Evolutionary conservation across 2,329 filamentous ascomycete species (phyloP).

Genomic region (Tolypocladium sp.): DNA sequence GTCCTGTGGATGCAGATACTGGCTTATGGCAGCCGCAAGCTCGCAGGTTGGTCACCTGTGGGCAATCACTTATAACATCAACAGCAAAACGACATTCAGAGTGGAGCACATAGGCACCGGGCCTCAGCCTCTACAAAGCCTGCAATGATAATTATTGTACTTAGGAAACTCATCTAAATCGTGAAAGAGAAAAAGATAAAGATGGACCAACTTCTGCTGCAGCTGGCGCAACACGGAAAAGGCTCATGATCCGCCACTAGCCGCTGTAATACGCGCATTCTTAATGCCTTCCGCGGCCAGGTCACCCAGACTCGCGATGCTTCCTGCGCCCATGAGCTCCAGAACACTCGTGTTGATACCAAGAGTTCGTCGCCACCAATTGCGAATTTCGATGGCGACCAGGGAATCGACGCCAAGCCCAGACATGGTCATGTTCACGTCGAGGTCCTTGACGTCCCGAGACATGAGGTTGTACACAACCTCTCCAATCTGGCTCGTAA

Average conservation of each 20-base stretch:
- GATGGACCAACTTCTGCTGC: too few species aligned
- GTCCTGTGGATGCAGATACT: background rate
- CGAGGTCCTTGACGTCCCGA: constrained; percentile 3
- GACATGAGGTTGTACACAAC: constrained; percentile 5
- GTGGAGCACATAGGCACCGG: too few species aligned
- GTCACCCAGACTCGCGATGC: constrained; percentile 3
- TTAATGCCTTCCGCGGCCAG: background rate
- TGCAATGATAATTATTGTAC: too few species aligned
- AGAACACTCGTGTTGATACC: constrained; percentile 5
- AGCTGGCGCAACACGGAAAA: too few species aligned
- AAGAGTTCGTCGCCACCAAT: constrained; percentile 9
- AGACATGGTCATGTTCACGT: constrained; percentile 3
- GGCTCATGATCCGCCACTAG: background rate
- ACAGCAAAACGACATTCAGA: too few species aligned
- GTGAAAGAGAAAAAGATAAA: too few species aligned
- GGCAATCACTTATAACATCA: too few species aligned
- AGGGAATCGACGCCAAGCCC: constrained; percentile 9
- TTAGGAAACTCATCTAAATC: background rate
- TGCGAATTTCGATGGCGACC: constrained; percentile 8
- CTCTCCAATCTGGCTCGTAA: constrained; percentile 5
- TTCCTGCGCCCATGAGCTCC: constrained; percentile 6
- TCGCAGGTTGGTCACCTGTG: too few species aligned
- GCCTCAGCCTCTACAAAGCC: too few species aligned
- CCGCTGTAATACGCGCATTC: background rate
- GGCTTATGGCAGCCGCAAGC: too few species aligned